Conservation (phyloP, 495 filamentous ascomycete genomes). For the Aspergillus sclerotioniger region DNA sequence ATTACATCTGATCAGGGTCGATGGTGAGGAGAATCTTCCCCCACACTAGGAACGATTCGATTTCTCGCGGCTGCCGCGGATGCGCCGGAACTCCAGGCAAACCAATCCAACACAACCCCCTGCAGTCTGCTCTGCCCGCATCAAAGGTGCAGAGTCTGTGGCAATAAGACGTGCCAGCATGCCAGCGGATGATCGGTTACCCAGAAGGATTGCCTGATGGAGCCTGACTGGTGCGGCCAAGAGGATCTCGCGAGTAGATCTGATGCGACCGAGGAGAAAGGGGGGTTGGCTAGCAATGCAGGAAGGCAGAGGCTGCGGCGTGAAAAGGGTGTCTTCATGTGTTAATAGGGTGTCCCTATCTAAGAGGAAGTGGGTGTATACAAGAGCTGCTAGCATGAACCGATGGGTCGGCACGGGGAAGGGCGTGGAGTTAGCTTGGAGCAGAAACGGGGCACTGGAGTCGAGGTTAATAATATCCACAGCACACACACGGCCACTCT, state of each 20-base stretch:
- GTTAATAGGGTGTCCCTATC: background rate
- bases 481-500: background rate
- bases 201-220: background rate
- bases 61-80: background rate
- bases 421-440: conserved; percentile 16
- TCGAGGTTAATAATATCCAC: conserved; percentile 11
- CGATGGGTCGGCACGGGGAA: conserved; percentile 4
- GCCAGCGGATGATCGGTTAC: background rate
- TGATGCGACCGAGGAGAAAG: background rate
- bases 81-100: background rate
- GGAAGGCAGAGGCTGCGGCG: background rate
- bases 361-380: background rate
- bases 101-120: background rate
- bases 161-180: background rate
- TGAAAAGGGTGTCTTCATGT: background rate
- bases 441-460: background rate
- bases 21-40: background rate
- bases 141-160: background rate
- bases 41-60: background rate
- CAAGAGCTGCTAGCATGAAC: background rate
- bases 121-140: background rate
- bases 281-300: background rate
- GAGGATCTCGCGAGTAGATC: background rate
- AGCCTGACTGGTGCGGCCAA: background rate
- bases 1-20: background rate